Base-by-base conservation (phyloP, 2,329 filamentous ascomycete genomes). In the Tolypocladium ophioglossoides region DNA sequence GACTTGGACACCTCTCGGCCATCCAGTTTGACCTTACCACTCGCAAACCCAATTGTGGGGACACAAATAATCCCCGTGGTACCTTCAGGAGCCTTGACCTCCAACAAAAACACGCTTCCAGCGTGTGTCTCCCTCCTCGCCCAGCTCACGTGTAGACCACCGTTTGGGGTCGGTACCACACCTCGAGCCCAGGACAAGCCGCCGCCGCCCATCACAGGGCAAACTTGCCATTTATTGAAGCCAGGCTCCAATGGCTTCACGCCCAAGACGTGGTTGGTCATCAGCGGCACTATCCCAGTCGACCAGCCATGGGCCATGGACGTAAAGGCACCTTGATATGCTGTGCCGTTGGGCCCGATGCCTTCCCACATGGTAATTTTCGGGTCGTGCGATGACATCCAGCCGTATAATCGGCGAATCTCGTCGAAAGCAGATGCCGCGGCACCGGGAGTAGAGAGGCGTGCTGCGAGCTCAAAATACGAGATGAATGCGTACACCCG, bases 401-500 rank as follows among this genome's bases (percentile, higher is more conserved):
- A 77, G 4, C 75, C 75, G 56, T 78, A 79, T 18, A 77, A 63
- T 20, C 76, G 66, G 44, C 69, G 63, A 16, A 78, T 66, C 61
- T 78, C 70, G 30, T 78, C 74, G 0, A 77, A 60, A 1, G 72
- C 76, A 8, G 68, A 69, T 1, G 56, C 59, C 1, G 63, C 63
- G 4, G 64, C 54, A 0, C 67, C 69, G 7, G 52, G 35, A 11
- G 52, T 63, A 24, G 64, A 61, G 58, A 79, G 78, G 11, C 76
- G 72, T 14, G 76, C 77, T n/a, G 71, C 68, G 20, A 76, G 67
- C 64, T 79, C 77, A 57, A 79, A 79, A 61, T 76, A 79, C 2
- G 76, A 78, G 20, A 75, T 71, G 57, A 79, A 78, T 2, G 77
- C 69, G 53, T 79, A 79, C 4, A 79, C 76, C 14, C 75, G 69